Evolutionary conservation across 192 early-diverging fungal genomes (phyloP).

Genomic region (Rhizophagus clarus): DNA sequence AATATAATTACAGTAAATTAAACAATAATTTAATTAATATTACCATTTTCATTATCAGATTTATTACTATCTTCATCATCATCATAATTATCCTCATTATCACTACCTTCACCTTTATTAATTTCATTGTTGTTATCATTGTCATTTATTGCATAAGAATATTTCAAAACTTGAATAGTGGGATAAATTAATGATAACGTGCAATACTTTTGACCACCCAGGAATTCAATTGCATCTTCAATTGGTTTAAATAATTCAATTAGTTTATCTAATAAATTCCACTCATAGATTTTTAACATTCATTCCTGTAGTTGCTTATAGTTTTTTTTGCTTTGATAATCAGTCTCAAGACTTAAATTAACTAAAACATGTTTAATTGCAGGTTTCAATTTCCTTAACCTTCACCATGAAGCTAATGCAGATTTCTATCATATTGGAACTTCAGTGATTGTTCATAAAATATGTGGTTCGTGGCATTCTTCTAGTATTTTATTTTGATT

Average conservation of each 20-base stretch:
- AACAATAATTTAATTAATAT: no score
- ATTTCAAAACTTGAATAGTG: background rate
- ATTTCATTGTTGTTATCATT: background rate
- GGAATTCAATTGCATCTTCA: background rate
- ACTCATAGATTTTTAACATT: background rate
- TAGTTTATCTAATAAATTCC: background rate
- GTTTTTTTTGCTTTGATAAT: background rate
- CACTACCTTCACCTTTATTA: background rate
- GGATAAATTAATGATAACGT: background rate
- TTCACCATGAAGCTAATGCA: no score
- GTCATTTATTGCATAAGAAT: background rate
- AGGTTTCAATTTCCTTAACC: background rate
- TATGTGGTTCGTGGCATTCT: no score
- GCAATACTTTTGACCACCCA: background rate
- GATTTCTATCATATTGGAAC: background rate
- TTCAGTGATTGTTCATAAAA: no score
- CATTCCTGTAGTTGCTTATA: background rate
- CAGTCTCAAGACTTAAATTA: no score
- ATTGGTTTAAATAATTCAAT: background rate
- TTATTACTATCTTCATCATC: no score
- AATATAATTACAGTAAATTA: no score
- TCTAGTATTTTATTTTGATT: no score
- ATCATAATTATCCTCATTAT: no score
- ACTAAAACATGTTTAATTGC: background rate
- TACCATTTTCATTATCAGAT: no score